Evolutionary conservation across 2,329 filamentous ascomycete genomes (phyloP).

Genomic region (Aureobasidium namibiae): DNA sequence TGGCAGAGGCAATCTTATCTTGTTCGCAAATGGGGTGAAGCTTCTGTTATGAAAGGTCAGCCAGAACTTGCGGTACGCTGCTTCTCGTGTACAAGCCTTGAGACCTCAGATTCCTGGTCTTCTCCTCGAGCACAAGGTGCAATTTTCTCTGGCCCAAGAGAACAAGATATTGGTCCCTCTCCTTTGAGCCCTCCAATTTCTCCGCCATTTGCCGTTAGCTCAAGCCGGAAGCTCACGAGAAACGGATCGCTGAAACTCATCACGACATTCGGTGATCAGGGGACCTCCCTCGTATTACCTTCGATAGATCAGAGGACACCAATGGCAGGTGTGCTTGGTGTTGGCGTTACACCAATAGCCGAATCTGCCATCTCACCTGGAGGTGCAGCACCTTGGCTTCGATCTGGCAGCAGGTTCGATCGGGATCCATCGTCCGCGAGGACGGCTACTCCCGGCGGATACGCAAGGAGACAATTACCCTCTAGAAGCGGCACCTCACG

Average conservation of each 20-base stretch:
- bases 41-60: conserved; percentile 77
- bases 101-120: conserved; percentile 79
- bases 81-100: conserved; percentile 82
- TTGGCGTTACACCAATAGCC: conserved; percentile 80
- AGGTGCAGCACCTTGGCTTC: conserved; percentile 36
- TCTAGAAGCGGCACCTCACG: conserved; percentile 44
- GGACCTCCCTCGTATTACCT: conserved; percentile 53
- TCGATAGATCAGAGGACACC: conserved; percentile 51
- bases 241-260: conserved; percentile 82
- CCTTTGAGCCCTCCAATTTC: conserved; percentile 63
- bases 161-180: conserved; percentile 26
- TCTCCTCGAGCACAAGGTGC: conserved; percentile 68
- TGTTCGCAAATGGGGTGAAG: conserved; percentile 90
- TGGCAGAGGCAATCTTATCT: conserved; percentile 88
- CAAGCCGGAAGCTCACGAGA: conserved; percentile 57
- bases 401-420: conserved; percentile 22
- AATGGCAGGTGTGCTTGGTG: conserved; percentile 47
- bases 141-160: conserved; percentile 47
- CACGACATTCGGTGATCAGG: conserved; percentile 68
- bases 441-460: conserved; percentile 53
- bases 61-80: conserved; percentile 86
- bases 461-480: conserved; percentile 58
- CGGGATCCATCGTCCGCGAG: conserved; percentile 47
- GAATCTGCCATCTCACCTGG: conserved; percentile 59
- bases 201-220: conserved; percentile 51